Conservation (phyloP, 306 rosid species). For the Pyrus bretschneideri region DNA sequence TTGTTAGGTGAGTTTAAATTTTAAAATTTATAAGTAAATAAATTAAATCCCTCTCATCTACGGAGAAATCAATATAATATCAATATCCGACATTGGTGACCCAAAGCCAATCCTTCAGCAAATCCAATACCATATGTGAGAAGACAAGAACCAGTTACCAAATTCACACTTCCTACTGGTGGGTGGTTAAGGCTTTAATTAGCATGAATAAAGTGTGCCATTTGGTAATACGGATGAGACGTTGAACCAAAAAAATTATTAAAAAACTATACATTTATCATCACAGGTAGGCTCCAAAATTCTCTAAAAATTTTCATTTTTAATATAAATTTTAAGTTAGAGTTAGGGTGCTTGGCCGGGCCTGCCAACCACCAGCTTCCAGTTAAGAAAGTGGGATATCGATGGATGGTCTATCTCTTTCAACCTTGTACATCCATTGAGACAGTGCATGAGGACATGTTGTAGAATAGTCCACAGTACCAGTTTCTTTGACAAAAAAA, state of each 20-base stretch:
- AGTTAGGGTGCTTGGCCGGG: neutral
- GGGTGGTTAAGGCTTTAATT: neutral
- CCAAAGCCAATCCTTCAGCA: neutral
- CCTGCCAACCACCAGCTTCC: slow-evolving; percentile 1
- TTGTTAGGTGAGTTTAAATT: no score
- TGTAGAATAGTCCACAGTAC: slow-evolving; percentile 11
- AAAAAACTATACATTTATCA: neutral
- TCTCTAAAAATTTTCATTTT: neutral
- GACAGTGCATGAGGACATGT: slow-evolving; percentile 10
- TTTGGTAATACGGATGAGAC: slow-evolving; percentile 14
- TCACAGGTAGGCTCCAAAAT: slow-evolving; percentile 1
- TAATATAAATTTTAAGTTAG: slow-evolving; percentile 2
- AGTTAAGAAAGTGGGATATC: neutral
- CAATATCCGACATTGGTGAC: no score
- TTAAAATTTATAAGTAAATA: no score
- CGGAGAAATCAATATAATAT: no score
- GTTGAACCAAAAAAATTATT: neutral
- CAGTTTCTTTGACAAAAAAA: slow-evolving; percentile 11
- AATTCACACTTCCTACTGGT: neutral
- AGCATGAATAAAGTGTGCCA: neutral
- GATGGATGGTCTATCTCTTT: slow-evolving; percentile 3
- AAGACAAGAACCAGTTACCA: neutral
- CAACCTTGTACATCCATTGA: slow-evolving; percentile 1
- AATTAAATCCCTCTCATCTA: no score
- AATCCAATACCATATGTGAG: no score